Percentiles rank a stretch among this genome's conserved stretches.
These are phyloP conservation scores for Trypanosoma cruzi DNA, from an alignment of 208 protist species.

Conservation along the genomic window DNA sequence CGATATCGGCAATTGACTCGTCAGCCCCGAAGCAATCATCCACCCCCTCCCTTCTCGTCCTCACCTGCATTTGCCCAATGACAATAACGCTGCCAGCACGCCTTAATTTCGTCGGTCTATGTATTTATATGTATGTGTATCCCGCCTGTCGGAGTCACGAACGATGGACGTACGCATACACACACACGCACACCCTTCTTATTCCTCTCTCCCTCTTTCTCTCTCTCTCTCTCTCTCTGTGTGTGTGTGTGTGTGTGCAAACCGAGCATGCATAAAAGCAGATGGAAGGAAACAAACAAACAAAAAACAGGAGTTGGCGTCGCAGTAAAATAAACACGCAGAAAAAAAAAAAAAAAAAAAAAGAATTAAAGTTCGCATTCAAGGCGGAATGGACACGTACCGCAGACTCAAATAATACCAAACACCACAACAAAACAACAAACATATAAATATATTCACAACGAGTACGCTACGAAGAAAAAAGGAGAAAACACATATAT, in stretches of 20 bases:
- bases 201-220: neutral
- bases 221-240: neutral
- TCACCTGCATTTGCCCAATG: conserved; percentile 16
- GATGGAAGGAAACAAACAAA: conserved; percentile 21
- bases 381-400: neutral
- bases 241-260: conserved; percentile 2
- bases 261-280: neutral
- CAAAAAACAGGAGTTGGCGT: conserved; percentile 2
- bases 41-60: conserved; percentile 41
- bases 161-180: too few species aligned
- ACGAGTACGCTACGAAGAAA: neutral
- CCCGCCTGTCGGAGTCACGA: too few species aligned
- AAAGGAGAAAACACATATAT: conserved; percentile 1
- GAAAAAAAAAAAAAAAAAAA: conserved; percentile 5
- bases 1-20: conserved; percentile 7
- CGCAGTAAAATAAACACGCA: neutral
- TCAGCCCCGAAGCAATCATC: conserved; percentile 27
- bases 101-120: too few species aligned
- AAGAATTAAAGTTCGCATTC: neutral
- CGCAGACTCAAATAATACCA: neutral
- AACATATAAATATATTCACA: too few species aligned
- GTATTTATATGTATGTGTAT: too few species aligned
- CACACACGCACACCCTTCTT: too few species aligned
- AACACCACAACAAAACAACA: neutral
- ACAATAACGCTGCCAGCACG: neutral